Conservation (phyloP, 2,329 filamentous ascomycete genomes). For the Stachybotrys echinatus region DNA sequence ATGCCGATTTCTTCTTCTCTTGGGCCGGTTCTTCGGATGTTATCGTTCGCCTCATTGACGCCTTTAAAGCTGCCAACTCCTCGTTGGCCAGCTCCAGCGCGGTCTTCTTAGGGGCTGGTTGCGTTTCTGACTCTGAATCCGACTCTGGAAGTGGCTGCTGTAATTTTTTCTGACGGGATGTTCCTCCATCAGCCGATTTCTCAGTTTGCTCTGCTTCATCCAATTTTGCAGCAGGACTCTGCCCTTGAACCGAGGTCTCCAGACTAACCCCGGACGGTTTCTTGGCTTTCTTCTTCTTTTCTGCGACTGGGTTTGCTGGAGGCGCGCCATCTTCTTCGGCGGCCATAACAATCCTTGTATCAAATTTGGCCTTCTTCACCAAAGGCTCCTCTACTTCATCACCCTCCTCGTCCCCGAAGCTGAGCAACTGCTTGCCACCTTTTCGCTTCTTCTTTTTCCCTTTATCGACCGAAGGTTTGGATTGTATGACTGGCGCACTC, state of each 20-base stretch:
- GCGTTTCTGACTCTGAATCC: conserved; percentile 9
- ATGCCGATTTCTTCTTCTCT: conserved; percentile 58
- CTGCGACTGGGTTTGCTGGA: conserved; percentile 16
- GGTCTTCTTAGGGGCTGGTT: conserved; percentile 34
- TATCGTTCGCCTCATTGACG: conserved; percentile 69
- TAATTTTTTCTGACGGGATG: too few relatives aligned
- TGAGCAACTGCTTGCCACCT: conserved; percentile 69
- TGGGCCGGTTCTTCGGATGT: conserved; percentile 40
- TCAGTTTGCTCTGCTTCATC: not conserved
- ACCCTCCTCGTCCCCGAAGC: conserved; percentile 69
- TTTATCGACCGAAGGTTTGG: conserved; percentile 35
- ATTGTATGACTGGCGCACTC: conserved; percentile 41
- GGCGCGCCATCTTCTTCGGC: conserved; percentile 29
- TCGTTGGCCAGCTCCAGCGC: conserved; percentile 68
- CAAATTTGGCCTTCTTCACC: conserved; percentile 73
- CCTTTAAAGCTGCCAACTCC: conserved; percentile 74
- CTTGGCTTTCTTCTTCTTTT: conserved; percentile 22
- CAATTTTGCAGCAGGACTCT: not conserved
- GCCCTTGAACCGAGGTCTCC: too few relatives aligned
- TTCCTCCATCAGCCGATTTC: not conserved
- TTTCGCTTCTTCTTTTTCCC: conserved; percentile 68
- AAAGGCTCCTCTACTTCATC: conserved; percentile 44
- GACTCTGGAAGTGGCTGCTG: not conserved
- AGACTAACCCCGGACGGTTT: too few relatives aligned
- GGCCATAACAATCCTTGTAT: conserved; percentile 65